Percentiles rank a stretch among this genome's conserved stretches.
Evolutionary conservation across 768 basidiomycete genomes (phyloP).

Genomic region (Xanthoconium purpureum): DNA sequence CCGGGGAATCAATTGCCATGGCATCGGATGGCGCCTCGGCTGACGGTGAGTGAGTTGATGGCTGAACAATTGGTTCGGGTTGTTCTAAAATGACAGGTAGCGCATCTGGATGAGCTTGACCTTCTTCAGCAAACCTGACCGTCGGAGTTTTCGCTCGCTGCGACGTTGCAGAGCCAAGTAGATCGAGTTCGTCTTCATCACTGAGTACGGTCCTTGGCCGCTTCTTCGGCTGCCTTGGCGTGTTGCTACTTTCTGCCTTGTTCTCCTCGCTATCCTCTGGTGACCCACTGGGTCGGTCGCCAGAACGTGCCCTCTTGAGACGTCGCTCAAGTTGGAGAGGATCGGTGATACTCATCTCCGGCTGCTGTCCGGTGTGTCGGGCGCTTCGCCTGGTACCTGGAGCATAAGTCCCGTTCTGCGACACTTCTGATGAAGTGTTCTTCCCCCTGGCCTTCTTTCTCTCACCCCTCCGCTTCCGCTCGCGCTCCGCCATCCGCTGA

Average conservation of each 20-base stretch:
- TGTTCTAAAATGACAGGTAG: constrained; percentile 13
- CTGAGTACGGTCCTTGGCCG: constrained; percentile 45
- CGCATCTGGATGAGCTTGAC: constrained; percentile 14
- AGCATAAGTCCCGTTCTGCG: constrained; percentile 35
- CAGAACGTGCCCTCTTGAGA: constrained; percentile 67
- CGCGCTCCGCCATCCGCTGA: constrained; percentile 78
- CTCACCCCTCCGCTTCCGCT: constrained; percentile 64
- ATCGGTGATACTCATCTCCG: constrained; percentile 72
- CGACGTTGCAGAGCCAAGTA: constrained; percentile 28
- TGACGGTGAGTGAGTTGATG: neutral
- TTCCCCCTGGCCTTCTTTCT: constrained; percentile 38
- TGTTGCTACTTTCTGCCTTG: constrained; percentile 38
- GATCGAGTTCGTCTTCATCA: constrained; percentile 49
- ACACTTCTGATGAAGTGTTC: constrained; percentile 19
- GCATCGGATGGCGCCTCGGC: constrained; percentile 7
- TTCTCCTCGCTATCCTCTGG: constrained; percentile 47
- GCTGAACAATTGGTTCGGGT: neutral
- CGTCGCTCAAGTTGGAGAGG: constrained; percentile 70
- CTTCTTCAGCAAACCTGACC: constrained; percentile 52
- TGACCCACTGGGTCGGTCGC: constrained; percentile 50
- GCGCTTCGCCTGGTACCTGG: constrained; percentile 68
- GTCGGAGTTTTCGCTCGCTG: constrained; percentile 34
- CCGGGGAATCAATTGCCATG: constrained; percentile 40
- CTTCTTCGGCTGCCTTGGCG: constrained; percentile 47
- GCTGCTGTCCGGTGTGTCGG: constrained; percentile 66